A percentile compares a stretch with the other conserved stretches of the same genome.
Conservation (phyloP, 805 yeast genomes). For the Ogataea trehalophila region DNA sequence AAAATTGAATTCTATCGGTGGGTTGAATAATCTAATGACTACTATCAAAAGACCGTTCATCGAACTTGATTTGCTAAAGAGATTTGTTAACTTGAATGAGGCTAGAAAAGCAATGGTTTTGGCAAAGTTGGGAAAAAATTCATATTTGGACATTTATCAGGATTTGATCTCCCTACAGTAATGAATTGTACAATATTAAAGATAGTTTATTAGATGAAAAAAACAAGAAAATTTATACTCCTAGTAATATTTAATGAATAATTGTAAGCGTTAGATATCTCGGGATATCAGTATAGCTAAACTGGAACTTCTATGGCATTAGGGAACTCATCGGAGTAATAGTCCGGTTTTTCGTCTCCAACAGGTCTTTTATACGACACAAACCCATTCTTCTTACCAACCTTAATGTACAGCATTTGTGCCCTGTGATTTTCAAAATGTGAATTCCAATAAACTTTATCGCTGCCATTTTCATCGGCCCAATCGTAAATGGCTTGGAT, state of each 20-base stretch:
- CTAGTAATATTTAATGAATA: neutral
- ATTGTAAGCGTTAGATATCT: neutral
- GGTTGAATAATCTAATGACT: conserved; percentile 29
- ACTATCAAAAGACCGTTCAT: conserved; percentile 56
- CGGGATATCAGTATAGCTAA: neutral
- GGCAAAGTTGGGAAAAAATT: conserved; percentile 53
- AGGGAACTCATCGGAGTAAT: neutral
- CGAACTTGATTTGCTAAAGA: conserved; percentile 53
- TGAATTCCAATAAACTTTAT: conserved; percentile 47
- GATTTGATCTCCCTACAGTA: conserved; percentile 41
- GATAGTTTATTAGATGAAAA: neutral
- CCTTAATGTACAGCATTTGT: conserved; percentile 47
- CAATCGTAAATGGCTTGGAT: conserved; percentile 43
- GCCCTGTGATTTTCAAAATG: conserved; percentile 50
- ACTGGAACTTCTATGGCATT: neutral
- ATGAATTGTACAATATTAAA: neutral
- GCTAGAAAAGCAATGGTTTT: conserved; percentile 52
- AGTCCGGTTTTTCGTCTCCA: conserved; percentile 33
- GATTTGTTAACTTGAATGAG: conserved; percentile 51
- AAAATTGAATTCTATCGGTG: conserved; percentile 51
- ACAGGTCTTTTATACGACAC: conserved; percentile 31
- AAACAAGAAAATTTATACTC: neutral
- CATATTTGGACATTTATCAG: conserved; percentile 59
- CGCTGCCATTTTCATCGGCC: conserved; percentile 37
- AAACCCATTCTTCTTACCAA: conserved; percentile 38